These are phyloP conservation scores for Aspergillus latus DNA, from an alignment of 2,329 filamentous ascomycete genomes.

Conservation along the genomic window DNA sequence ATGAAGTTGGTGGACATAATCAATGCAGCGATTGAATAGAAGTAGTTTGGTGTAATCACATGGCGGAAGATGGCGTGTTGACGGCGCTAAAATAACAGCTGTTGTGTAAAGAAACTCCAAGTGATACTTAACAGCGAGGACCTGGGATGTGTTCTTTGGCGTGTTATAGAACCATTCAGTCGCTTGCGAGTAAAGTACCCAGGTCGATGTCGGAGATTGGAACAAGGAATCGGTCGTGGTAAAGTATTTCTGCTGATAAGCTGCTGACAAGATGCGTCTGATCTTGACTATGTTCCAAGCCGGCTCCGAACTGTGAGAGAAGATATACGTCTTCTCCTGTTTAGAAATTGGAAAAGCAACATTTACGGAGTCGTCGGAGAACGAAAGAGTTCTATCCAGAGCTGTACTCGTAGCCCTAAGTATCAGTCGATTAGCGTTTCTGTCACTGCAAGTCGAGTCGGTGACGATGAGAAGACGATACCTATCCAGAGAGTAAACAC, in stretches of 20 bases:
- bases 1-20: slow-evolving; percentile 75
- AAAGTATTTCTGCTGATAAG: slow-evolving; percentile 87
- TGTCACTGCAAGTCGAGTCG: too few relatives aligned
- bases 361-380: slow-evolving; percentile 82
- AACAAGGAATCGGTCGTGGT: slow-evolving; percentile 66
- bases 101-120: slow-evolving; percentile 89
- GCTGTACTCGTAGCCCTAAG: slow-evolving; percentile 81
- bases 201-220: slow-evolving; percentile 57
- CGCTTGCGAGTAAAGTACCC: slow-evolving; percentile 57
- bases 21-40: slow-evolving; percentile 81
- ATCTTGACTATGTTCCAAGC: slow-evolving; percentile 79
- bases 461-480: slow-evolving; percentile 34
- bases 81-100: slow-evolving; percentile 83
- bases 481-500: slow-evolving; percentile 86
- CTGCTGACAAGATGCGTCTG: slow-evolving; percentile 79
- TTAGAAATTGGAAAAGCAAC: slow-evolving; percentile 68
- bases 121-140: slow-evolving; percentile 75
- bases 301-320: slow-evolving; percentile 62
- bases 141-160: slow-evolving; percentile 62
- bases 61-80: slow-evolving; percentile 66
- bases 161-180: slow-evolving; percentile 75
- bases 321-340: slow-evolving; percentile 45
- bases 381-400: slow-evolving; percentile 83
- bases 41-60: slow-evolving; percentile 74
- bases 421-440: not conserved